Percentiles rank a stretch among this genome's conserved stretches.
These are phyloP conservation scores for Fusarium verticillioides DNA, from an alignment of 2,329 filamentous ascomycete species.

Conservation along the genomic window DNA sequence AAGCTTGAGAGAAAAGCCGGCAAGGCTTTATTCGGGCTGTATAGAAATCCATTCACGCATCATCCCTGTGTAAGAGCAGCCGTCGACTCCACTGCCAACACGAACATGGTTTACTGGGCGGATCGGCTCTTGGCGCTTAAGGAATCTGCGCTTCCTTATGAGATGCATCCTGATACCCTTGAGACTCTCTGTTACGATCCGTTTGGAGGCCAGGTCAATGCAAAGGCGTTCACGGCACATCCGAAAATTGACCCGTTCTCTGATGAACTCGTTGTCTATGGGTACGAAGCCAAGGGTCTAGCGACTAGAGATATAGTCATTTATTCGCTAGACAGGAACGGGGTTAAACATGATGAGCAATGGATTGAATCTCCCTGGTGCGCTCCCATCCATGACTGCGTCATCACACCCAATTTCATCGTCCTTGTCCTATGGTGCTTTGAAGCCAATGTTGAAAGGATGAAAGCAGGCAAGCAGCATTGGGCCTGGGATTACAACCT, in stretches of 20 bases:
- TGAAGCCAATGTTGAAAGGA: neutral
- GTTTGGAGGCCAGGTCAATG: neutral
- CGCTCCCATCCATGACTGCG: constrained; percentile 18
- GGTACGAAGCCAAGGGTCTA: constrained; percentile 29
- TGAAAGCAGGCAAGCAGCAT: constrained; percentile 25
- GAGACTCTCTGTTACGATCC: constrained; percentile 25
- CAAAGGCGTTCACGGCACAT: constrained; percentile 21
- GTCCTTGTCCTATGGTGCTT: constrained; percentile 21
- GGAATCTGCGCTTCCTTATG: constrained; percentile 14
- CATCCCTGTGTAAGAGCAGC: constrained; percentile 19
- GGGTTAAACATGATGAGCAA: constrained; percentile 13
- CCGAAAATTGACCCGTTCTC: constrained; percentile 20
- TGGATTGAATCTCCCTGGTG: constrained; percentile 29
- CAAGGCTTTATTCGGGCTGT: constrained; percentile 36
- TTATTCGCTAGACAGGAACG: neutral
- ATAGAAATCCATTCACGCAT: constrained; percentile 20
- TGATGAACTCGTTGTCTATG: constrained; percentile 17
- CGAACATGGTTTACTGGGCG: constrained; percentile 22
- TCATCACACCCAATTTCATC: constrained; percentile 19
- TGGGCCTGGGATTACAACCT: constrained; percentile 15
- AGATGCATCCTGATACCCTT: constrained; percentile 20
- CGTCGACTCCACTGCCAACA: constrained; percentile 29
- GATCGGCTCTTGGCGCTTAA: constrained; percentile 12
- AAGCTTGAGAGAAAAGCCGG: constrained; percentile 51
- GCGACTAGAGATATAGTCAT: constrained; percentile 20